These are phyloP conservation scores for Dioscorea alata DNA, from an alignment of 106 monocot species.

Conservation along the genomic window DNA sequence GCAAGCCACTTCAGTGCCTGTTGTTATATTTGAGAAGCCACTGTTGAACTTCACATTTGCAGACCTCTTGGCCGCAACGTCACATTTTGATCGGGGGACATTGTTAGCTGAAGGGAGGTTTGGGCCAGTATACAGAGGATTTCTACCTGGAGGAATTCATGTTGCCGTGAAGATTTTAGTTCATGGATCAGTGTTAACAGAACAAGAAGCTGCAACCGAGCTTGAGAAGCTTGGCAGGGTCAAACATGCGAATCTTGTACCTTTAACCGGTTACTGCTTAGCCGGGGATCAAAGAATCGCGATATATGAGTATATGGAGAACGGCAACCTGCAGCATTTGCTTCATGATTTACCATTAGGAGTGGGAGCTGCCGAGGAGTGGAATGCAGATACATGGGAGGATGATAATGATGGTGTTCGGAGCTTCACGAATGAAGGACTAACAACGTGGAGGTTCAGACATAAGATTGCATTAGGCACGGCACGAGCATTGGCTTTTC, in stretches of 20 bases:
- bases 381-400: slow-evolving; percentile 72
- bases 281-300: slow-evolving; percentile 79
- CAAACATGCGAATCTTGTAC: slow-evolving; percentile 77
- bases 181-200: slow-evolving; percentile 33
- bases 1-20: slow-evolving; percentile 61
- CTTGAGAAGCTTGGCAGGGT: slow-evolving; percentile 74
- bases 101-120: slow-evolving; percentile 70
- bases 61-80: slow-evolving; percentile 66
- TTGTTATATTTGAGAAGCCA: slow-evolving; percentile 88
- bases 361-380: slow-evolving; percentile 52
- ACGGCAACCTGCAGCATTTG: slow-evolving; percentile 79
- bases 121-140: slow-evolving; percentile 70
- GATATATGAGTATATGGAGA: slow-evolving; percentile 90
- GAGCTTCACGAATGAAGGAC: slow-evolving; percentile 45
- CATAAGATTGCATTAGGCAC: slow-evolving; percentile 75
- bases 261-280: slow-evolving; percentile 79
- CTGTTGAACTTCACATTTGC: slow-evolving; percentile 72
- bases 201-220: slow-evolving; percentile 58
- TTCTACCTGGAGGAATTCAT: slow-evolving; percentile 61
- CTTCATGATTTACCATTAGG: slow-evolving; percentile 68
- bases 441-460: slow-evolving; percentile 66
- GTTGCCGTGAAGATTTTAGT: slow-evolving; percentile 72
- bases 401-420: slow-evolving; percentile 29
- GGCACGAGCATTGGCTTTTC: slow-evolving; percentile 74
- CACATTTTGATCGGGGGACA: slow-evolving; percentile 60